Base-by-base conservation (phyloP, 139 green algal species). In the Zygnema cylindricum region DNA sequence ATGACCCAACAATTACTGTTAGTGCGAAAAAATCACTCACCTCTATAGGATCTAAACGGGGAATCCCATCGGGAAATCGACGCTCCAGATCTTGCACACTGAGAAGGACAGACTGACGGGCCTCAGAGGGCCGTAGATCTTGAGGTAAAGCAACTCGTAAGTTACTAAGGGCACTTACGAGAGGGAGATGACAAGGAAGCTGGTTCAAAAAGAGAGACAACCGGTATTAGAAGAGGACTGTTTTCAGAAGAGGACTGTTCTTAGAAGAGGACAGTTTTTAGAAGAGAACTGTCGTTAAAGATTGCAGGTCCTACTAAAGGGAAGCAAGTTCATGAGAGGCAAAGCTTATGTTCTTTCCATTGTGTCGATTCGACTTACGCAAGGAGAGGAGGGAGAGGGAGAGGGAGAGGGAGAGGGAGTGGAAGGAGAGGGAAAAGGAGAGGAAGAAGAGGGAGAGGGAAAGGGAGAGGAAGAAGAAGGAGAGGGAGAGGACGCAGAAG, bases 111-210 rank as follows among this genome's bases (percentile, higher is more conserved):
- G 11, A 36, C 22, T 49, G 39, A 11, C 86, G 85, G n/a, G 71
- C 91, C 30, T 89, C 93, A 7, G 87, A 25, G 0, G 93, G 82
- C 25, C 94, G 81, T 81, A 99, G 91, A 84, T 99, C 95, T 2
- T 78, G 43, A 1, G 97, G 96, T 35, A 99, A 86, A n/a, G 32
- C 77, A 35, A 99, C 91, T 49, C 95, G 90, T 69, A 98, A 91
- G 0, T 90, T 91, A 71, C 91, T 93, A 16, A 99, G 90, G 40
- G 71, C 86, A 1, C 63, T 69, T 42, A 98, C 32, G 32, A 97
- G 85, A 0, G 86, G 55, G 57, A 99, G 93, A 23, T 92, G 83
- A 54, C 98, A 94, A 0, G 95, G 95, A 1, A 98, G 79, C 73
- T 89, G 7, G 11, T 16, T 11, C 71, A 79, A 25, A 54, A 84